Evolutionary conservation across 108 stramenopile species (phyloP).

Genomic region (Cylindrotheca closterium): DNA sequence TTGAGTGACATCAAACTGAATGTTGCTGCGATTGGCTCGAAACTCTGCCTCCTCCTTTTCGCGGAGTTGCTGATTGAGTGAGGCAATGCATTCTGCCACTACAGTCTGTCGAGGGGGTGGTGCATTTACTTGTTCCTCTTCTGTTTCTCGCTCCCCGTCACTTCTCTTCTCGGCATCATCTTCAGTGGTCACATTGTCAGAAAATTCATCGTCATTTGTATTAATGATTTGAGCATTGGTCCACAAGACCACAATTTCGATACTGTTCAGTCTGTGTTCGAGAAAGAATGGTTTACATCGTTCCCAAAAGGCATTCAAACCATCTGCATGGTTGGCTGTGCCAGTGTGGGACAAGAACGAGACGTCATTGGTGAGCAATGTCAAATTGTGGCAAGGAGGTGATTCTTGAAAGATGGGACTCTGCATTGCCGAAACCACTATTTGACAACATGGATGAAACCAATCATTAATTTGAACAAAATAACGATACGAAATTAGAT

Average conservation of each 20-base stretch:
- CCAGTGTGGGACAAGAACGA: conserved; percentile 21
- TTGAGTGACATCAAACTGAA: conserved; percentile 11
- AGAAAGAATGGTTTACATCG: conserved; percentile 3
- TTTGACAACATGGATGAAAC: too few relatives aligned
- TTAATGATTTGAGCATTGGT: conserved; percentile 9
- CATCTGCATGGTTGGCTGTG: conserved; percentile 13
- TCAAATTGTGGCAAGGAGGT: too few relatives aligned
- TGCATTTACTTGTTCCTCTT: not conserved
- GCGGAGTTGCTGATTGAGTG: not conserved
- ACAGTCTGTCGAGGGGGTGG: not conserved
- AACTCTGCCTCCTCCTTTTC: conserved; percentile 14
- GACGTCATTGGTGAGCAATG: conserved; percentile 31
- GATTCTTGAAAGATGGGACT: too few relatives aligned
- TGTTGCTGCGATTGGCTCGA: conserved; percentile 10
- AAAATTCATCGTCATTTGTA: conserved; percentile 5
- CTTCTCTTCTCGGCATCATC: not conserved
- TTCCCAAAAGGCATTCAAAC: conserved; percentile 30
- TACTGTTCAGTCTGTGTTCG: conserved; percentile 9
- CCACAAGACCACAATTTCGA: conserved; percentile 21
- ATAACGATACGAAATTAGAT: too few relatives aligned
- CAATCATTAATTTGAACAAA: too few relatives aligned
- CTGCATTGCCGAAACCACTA: too few relatives aligned
- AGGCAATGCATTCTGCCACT: not conserved
- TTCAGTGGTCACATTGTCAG: not conserved
- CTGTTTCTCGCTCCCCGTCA: not conserved